phyloP scores from a whole-genome alignment of 768 basidiomycete species.

The Rhizopogon salebrosus region DNA sequence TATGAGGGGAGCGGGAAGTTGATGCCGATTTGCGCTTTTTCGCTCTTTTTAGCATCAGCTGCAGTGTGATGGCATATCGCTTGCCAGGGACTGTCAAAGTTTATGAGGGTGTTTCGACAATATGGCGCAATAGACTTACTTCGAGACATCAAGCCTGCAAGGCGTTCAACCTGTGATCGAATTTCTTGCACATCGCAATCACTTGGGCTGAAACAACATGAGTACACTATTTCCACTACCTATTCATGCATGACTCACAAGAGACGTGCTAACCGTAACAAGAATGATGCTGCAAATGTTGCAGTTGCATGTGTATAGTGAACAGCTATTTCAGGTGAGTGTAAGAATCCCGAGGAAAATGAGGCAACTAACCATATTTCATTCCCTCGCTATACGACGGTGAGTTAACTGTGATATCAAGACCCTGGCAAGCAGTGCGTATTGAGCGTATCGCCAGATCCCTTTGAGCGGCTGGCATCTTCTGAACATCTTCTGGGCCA shows the following conservation, averaged over 20 bases:
- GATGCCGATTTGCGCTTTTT: constrained; percentile 55
- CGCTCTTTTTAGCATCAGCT: constrained; percentile 80
- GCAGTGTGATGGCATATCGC: constrained; percentile 85
- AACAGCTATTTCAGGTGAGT: constrained; percentile 49
- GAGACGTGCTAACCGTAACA: constrained; percentile 79
- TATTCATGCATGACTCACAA: constrained; percentile 53
- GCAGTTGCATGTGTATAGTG: constrained; percentile 90
- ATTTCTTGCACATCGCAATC: constrained; percentile 77
- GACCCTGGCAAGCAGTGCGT: constrained; percentile 68
- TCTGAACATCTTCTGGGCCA: constrained; percentile 80
- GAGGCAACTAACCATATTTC: constrained; percentile 66
- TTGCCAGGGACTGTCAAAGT: constrained; percentile 73
- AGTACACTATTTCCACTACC: neutral
- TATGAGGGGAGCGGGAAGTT: constrained; percentile 56
- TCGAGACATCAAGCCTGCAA: constrained; percentile 71
- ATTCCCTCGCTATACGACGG: constrained; percentile 86
- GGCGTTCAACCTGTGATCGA: constrained; percentile 69
- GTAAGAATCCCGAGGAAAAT: constrained; percentile 1
- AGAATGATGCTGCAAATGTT: constrained; percentile 88
- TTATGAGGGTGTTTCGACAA: constrained; percentile 6
- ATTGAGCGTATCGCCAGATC: constrained; percentile 81
- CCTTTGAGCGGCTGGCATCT: constrained; percentile 74
- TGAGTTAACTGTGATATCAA: constrained; percentile 83
- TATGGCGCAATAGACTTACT: constrained; percentile 42
- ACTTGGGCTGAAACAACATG: constrained; percentile 53